Base-by-base conservation (phyloP, 2,329 filamentous ascomycete species). In the Mollisiaceae sp. region DNA sequence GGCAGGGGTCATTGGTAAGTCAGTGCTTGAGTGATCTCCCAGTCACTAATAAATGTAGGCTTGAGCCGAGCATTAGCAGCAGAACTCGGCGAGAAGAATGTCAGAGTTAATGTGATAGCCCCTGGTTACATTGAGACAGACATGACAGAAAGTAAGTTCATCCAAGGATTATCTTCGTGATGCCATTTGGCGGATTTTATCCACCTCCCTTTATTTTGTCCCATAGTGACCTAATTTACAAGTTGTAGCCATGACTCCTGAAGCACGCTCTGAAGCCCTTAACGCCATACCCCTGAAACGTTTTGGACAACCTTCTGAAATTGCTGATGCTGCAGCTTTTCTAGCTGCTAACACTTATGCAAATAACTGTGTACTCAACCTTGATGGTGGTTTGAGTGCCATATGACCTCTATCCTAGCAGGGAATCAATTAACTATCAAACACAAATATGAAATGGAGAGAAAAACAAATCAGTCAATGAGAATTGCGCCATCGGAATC, bases 381-480 rank as follows among this genome's bases (percentile, higher is more conserved):
- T 97, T 35, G 93, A 97, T 77, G 93, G 93, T 18, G 93, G 93
- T 1, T 77, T 96, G 70, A 93, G 91, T 77, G 91, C 91, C 59
- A 72, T 79, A 60, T 91, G 76, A 83, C 61, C 68, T 24, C 50
- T 66, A 65, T 63, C 41, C 43, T 54, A 32, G n/a, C 20, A 22
- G 59, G 14, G 8, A 36, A 60, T 52, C 39, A 43, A n/a, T 20
- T n/a, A 62, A 18, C 12, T 18, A 36, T 50, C 47, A 56, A 63
- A 32, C 18, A 35, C 71, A 71, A 70, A 69, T 65, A 43, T 61
- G 67, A 58, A 39, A 60, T 32, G 57, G 22, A 45, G 60, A 15
- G 55, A 32, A 18, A 22, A 60, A n/a, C 39, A 14, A 32, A 67
- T 83, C 76, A 87, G 71, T 87, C 85, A 74, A 93, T 91, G 66